Evolutionary conservation across 2,329 filamentous ascomycete genomes (phyloP).

Genomic region (Aureobasidium lini): DNA sequence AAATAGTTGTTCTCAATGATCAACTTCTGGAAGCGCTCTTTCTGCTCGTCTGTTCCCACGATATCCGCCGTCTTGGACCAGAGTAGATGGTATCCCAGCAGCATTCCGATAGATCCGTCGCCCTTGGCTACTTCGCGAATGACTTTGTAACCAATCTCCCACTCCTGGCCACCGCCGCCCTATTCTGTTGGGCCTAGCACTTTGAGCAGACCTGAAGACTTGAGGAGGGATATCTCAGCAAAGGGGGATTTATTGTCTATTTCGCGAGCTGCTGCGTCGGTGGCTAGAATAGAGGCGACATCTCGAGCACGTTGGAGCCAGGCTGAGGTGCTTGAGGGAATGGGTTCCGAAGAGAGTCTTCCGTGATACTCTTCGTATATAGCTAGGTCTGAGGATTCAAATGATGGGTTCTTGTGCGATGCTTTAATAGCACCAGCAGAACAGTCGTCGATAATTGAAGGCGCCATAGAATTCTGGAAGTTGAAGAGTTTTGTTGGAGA

Average conservation of each 20-base stretch:
- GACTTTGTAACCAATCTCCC: slow-evolving; percentile 50
- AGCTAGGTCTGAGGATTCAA: neutral
- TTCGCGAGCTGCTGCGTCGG: slow-evolving; percentile 43
- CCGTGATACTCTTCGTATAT: neutral
- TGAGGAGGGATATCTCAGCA: slow-evolving; percentile 46
- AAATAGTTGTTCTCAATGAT: slow-evolving; percentile 60
- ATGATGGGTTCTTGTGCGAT: neutral
- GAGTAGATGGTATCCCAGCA: slow-evolving; percentile 57
- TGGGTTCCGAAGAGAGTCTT: slow-evolving; percentile 17
- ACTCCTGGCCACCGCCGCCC: slow-evolving; percentile 47
- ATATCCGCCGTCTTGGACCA: slow-evolving; percentile 57
- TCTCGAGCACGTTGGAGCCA: slow-evolving; percentile 45
- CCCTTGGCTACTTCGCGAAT: slow-evolving; percentile 57
- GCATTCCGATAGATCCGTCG: slow-evolving; percentile 59
- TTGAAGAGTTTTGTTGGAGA: too few species aligned
- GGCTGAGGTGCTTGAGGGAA: slow-evolving; percentile 34
- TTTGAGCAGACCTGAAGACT: slow-evolving; percentile 44
- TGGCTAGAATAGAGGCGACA: slow-evolving; percentile 42
- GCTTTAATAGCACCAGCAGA: neutral
- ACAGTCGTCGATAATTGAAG: too few species aligned
- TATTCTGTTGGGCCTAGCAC: slow-evolving; percentile 43
- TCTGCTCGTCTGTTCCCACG: slow-evolving; percentile 54
- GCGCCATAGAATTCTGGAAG: too few species aligned
- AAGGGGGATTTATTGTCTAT: slow-evolving; percentile 46
- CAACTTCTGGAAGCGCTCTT: slow-evolving; percentile 47